Base-by-base conservation (phyloP, 345 rosid species). In the Populus davidiana region DNA sequence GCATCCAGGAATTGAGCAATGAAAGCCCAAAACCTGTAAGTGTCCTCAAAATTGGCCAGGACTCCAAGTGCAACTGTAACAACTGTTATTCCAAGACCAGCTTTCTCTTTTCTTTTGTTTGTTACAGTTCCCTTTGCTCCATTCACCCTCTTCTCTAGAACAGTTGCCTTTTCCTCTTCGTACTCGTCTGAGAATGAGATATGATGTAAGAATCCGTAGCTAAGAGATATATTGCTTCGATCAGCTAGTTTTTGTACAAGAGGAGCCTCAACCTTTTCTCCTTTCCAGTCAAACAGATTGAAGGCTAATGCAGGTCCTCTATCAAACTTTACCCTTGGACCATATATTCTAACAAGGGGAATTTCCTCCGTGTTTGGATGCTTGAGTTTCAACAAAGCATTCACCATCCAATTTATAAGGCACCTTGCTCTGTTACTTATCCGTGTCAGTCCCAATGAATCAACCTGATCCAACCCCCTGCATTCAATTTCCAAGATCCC, bases 201-300 rank as follows among this genome's bases (percentile, higher is more conserved):
- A 25, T 90, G 85, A 61, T 90, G 92, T 23, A 94, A 73, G 86
- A 90, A 85, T 21, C 94, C 90, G 70, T 80, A 85, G 81, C 97
- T 88, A 7, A 94, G 90, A 39, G 97, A 91, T 38, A 93, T 89
- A 71, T 88, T 89, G 78, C 81, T 86, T 66, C 93, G 81, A 75
- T 88, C 98, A 0, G 98, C 98, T 27, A 94, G 91, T 84, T 94
- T 94, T 80, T 94, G 98, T 67, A 94, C 91, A 18, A 94, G 88
- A 66, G 86, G 83, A 36, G 98, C 93, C 67, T 93, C 94, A 27
- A 93, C 77, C 83, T 88, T 93, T 74, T 88, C 91, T 36, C 97
- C 94, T 72, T 89, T 93, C 94, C 91, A 90, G 80, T 94, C 93
- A 65, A 90, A 91, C 52, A 93, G 81, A 76, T 91, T 91, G 86